Evolutionary conservation across 2,329 filamentous ascomycete species (phyloP).

Genomic region (Aspergillus novoparasiticus): DNA sequence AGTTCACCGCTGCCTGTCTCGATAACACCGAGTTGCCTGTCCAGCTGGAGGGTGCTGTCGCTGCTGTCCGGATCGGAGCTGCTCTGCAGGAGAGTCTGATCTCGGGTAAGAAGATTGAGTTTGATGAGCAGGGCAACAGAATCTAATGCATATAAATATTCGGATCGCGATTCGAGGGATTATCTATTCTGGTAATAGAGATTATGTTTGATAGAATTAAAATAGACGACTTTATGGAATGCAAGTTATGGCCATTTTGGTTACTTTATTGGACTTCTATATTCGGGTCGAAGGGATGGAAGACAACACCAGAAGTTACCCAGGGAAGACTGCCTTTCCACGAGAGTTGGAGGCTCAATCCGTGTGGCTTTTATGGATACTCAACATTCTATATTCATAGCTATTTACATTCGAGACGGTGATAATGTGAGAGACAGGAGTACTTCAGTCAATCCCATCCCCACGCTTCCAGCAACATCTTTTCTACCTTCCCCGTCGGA

Average conservation of each 20-base stretch:
- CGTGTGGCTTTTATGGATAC: too few species aligned
- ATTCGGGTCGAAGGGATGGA: neutral
- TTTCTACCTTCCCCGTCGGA: slow-evolving; percentile 54
- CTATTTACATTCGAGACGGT: neutral
- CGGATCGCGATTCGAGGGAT: neutral
- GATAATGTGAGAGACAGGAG: neutral
- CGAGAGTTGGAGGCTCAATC: too few species aligned
- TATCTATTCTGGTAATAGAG: neutral
- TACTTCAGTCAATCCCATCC: neutral
- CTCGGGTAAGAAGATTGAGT: slow-evolving; percentile 57
- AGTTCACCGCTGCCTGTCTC: slow-evolving; percentile 63
- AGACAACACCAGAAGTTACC: too few species aligned
- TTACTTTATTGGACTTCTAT: neutral
- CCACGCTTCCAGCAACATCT: slow-evolving; percentile 37
- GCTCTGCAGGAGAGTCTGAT: slow-evolving; percentile 58
- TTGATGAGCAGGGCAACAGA: slow-evolving; percentile 57
- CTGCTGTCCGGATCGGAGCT: slow-evolving; percentile 61
- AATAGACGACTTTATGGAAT: neutral
- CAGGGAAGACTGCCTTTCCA: too few species aligned
- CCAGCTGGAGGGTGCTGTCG: slow-evolving; percentile 60
- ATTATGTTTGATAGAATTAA: neutral
- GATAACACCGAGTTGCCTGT: slow-evolving; percentile 60
- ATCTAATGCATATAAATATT: slow-evolving; percentile 33
- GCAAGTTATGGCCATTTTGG: neutral
- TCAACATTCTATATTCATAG: neutral